A percentile compares a stretch with the other conserved stretches of the same genome.
phyloP scores from a whole-genome alignment of 305 asterid genomes.

The Solanum hybrid region DNA sequence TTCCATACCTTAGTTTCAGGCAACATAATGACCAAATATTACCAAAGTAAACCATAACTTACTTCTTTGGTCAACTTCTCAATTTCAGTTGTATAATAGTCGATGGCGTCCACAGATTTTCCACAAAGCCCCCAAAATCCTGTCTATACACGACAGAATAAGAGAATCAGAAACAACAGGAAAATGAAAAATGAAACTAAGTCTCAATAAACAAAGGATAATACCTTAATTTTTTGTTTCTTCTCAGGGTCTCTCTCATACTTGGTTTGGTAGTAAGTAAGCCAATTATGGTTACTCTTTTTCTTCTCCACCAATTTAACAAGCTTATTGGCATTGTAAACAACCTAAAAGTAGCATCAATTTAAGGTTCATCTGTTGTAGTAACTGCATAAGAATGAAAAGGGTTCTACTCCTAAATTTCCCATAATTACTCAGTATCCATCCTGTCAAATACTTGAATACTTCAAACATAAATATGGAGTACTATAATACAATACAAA shows the following conservation, averaged over 20 bases:
- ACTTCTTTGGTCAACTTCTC: constrained; percentile 29
- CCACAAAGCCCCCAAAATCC: constrained; percentile 46
- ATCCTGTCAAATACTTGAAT: neutral
- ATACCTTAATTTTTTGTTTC: constrained; percentile 77
- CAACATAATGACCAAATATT: neutral
- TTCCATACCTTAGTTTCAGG: neutral
- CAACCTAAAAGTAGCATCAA: constrained; percentile 42
- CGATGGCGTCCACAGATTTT: constrained; percentile 30
- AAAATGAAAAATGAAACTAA: neutral
- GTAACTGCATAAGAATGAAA: neutral
- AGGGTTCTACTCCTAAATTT: neutral
- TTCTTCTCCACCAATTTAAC: constrained; percentile 66
- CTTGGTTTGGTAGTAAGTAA: constrained; percentile 71
- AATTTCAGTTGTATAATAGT: constrained; percentile 28
- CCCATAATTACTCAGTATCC: neutral
- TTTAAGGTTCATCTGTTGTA: neutral
- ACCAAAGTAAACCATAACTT: constrained; percentile 1
- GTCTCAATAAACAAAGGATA: neutral
- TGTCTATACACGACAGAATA: constrained; percentile 24
- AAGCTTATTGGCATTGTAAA: constrained; percentile 68
- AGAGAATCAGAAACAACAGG: constrained; percentile 1
- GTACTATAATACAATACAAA: constrained; percentile 11
- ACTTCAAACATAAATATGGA: neutral
- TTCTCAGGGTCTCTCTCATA: constrained; percentile 60
- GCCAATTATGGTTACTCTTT: constrained; percentile 69